Percentiles rank a stretch among this genome's conserved stretches.
Evolutionary conservation across 805 yeast genomes (phyloP).

Genomic region (Nakazawaea ishiwadae): DNA sequence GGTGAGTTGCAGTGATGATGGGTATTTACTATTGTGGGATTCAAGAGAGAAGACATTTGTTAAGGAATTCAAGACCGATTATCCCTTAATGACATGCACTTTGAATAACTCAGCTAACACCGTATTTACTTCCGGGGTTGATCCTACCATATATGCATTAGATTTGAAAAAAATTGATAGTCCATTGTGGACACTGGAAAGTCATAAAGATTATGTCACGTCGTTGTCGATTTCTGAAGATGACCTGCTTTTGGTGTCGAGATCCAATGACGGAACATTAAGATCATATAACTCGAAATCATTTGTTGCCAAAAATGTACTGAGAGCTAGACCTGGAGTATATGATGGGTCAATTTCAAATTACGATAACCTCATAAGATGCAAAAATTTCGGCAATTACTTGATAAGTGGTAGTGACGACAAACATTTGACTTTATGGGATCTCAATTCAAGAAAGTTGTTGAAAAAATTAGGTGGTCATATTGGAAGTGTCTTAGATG

Average conservation of each 20-base stretch:
- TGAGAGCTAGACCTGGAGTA: conserved; percentile 36
- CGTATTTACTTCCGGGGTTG: conserved; percentile 62
- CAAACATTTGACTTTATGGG: conserved; percentile 56
- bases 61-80: conserved; percentile 37
- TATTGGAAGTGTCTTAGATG: conserved; percentile 54
- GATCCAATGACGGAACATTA: conserved; percentile 54
- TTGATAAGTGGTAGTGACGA: conserved; percentile 62
- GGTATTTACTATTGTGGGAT: conserved; percentile 61
- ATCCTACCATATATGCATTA: conserved; percentile 55
- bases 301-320: conserved; percentile 32
- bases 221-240: conserved; percentile 48
- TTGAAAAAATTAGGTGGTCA: conserved; percentile 55
- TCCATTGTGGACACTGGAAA: conserved; percentile 41
- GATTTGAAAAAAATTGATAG: conserved; percentile 43
- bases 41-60: conserved; percentile 44
- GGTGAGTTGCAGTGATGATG: conserved; percentile 66
- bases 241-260: conserved; percentile 35
- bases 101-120: conserved; percentile 31
- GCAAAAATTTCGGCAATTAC: conserved; percentile 36
- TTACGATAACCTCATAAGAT: conserved; percentile 47
- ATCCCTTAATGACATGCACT: conserved; percentile 54
- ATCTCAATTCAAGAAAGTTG: conserved; percentile 43
- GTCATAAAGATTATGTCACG: conserved; percentile 51
- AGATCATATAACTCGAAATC: conserved; percentile 51
- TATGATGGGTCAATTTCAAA: conserved; percentile 58